These are phyloP conservation scores for Calvatia gigantea DNA, from an alignment of 768 basidiomycete species.

Conservation along the genomic window DNA sequence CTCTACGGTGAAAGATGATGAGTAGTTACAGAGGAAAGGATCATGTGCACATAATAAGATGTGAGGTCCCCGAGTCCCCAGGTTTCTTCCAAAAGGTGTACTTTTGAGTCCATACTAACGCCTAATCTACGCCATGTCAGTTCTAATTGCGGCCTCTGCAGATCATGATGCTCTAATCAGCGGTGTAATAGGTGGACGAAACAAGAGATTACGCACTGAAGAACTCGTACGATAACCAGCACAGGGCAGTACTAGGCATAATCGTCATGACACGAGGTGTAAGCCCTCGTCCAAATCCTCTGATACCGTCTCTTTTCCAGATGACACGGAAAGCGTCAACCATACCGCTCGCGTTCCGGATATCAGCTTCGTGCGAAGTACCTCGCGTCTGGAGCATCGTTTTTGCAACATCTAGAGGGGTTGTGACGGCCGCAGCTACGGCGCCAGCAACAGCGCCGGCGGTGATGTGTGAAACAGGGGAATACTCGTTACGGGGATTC, in stretches of 20 bases:
- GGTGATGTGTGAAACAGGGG: slow-evolving; percentile 88
- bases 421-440: slow-evolving; percentile 93
- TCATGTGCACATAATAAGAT: slow-evolving; percentile 8
- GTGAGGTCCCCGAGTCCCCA: background rate
- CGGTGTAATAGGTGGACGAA: slow-evolving; percentile 11
- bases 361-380: slow-evolving; percentile 79
- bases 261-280: slow-evolving; percentile 90
- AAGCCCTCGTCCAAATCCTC: slow-evolving; percentile 84
- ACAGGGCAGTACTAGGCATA: slow-evolving; percentile 95
- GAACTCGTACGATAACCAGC: slow-evolving; percentile 98
- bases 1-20: background rate
- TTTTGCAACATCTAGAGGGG: slow-evolving; percentile 96
- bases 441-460: slow-evolving; percentile 93
- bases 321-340: slow-evolving; percentile 86
- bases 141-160: slow-evolving; percentile 65
- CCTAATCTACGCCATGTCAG: slow-evolving; percentile 26
- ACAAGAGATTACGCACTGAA: slow-evolving; percentile 70
- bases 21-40: slow-evolving; percentile 2
- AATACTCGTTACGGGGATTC: slow-evolving; percentile 86
- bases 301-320: slow-evolving; percentile 78
- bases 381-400: slow-evolving; percentile 95
- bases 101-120: slow-evolving; percentile 9
- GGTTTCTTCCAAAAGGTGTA: background rate
- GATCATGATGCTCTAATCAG: slow-evolving; percentile 10
- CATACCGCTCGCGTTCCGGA: slow-evolving; percentile 83